These are phyloP conservation scores for Termitomyces sp. DNA, from an alignment of 768 basidiomycete genomes.

Conservation along the genomic window DNA sequence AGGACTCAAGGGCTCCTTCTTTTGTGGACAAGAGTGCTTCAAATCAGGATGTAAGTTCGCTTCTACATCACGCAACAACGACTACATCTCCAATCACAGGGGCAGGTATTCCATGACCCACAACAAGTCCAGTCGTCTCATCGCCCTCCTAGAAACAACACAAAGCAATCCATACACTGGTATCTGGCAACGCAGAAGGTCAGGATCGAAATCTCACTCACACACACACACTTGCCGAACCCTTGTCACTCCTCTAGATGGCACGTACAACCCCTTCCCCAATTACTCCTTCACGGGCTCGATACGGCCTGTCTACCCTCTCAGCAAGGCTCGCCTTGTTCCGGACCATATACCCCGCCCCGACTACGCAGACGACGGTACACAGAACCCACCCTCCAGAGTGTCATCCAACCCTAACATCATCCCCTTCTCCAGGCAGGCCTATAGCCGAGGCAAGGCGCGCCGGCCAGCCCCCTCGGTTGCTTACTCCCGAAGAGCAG, in stretches of 20 bases:
- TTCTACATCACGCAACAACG: neutral
- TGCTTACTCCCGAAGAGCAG: constrained; percentile 70
- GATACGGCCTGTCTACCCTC: constrained; percentile 82
- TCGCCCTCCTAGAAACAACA: constrained; percentile 62
- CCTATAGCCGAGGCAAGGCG: constrained; percentile 55
- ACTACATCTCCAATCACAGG: constrained; percentile 12
- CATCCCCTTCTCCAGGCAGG: constrained; percentile 35
- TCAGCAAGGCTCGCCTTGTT: constrained; percentile 69
- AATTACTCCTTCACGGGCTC: constrained; percentile 75
- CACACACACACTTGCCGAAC: neutral
- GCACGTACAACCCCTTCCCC: constrained; percentile 76
- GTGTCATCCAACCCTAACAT: constrained; percentile 6
- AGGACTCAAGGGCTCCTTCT: constrained; percentile 80
- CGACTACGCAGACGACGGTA: constrained; percentile 71
- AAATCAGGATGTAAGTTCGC: constrained; percentile 79
- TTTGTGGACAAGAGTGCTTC: constrained; percentile 96
- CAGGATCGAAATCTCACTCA: constrained; percentile 17
- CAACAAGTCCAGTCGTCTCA: constrained; percentile 1
- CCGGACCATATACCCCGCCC: constrained; percentile 83
- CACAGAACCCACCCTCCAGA: constrained; percentile 18
- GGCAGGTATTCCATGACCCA: constrained; percentile 16
- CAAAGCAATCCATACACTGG: constrained; percentile 70
- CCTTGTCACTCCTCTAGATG: constrained; percentile 39
- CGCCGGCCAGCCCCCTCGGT: constrained; percentile 55
- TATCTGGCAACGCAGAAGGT: constrained; percentile 17